Conservation (phyloP, 148 eudicot genomes). For the Vaccinium myrtillus region DNA sequence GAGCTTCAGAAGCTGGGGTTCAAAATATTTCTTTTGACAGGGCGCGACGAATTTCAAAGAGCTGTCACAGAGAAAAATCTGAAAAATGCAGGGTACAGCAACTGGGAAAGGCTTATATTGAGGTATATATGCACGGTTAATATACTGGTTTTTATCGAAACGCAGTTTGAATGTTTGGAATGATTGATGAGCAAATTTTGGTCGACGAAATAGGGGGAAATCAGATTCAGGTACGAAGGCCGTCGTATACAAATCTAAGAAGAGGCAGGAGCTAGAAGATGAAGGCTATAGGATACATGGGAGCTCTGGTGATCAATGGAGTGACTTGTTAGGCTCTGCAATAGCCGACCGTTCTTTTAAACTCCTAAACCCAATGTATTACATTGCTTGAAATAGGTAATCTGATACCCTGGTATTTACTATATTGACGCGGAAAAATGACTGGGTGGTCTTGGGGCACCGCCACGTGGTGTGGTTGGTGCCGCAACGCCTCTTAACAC, state of each 20-base stretch:
- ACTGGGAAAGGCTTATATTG: constrained; percentile 69
- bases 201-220: constrained; percentile 43
- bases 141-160: not conserved
- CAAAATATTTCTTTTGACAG: constrained; percentile 73
- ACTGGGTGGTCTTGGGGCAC: too few relatives aligned
- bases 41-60: constrained; percentile 63
- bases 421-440: too few relatives aligned
- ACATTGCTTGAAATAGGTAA: constrained; percentile 41
- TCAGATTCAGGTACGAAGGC: constrained; percentile 56
- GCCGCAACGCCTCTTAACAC: too few relatives aligned
- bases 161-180: not conserved
- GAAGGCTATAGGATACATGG: constrained; percentile 71
- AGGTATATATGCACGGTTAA: constrained; percentile 51
- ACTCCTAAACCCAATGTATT: constrained; percentile 82
- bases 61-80: constrained; percentile 54
- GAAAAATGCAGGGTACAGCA: constrained; percentile 50
- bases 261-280: constrained; percentile 58
- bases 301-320: constrained; percentile 96
- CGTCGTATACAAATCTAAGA: constrained; percentile 66
- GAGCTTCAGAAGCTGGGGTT: constrained; percentile 65
- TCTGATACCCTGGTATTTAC: not conserved
- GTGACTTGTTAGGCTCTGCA: constrained; percentile 77
- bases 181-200: not conserved
- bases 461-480: too few relatives aligned
- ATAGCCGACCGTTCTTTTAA: constrained; percentile 70